Base-by-base conservation (phyloP, 2,329 filamentous ascomycete species). In the Madurella mycetomatis region DNA sequence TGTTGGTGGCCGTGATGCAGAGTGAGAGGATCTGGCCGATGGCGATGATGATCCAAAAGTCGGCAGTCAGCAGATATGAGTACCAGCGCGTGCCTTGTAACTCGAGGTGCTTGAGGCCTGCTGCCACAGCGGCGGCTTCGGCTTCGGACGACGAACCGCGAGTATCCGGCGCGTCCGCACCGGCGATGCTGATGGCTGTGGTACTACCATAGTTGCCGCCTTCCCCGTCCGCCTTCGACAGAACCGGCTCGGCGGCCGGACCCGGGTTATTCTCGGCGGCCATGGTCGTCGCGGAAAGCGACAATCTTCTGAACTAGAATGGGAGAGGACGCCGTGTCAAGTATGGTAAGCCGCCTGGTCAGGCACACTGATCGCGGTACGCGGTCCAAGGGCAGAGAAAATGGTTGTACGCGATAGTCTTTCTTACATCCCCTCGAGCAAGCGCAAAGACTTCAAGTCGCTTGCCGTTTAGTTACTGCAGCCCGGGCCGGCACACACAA, bases 1-100 rank as follows among this genome's bases (percentile, higher is more conserved):
- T 97, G 77, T 95, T 96, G 48, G 92, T 96, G 31, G 83, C 85
- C 1, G 92, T 96, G 72, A 95, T 94, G 75, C 90, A 92, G 55
- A 99, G 83, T 4, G 92, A 85, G 43, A 96, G 84, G 49, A 91
- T 71, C 78, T 96, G 92, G 55, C 91, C 91, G 56, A 97, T 74
- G 47, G 83, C 56, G 64, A 97, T 76, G 42, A 95, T 84, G 62
- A 90, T 75, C 83, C 90, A 97, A 69, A 99, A 97, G 68, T 96
- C 89, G 66, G 79, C 79, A 11, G 92, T 96, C 63, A 79, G 80
- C 59, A 97, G 77, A 73, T 94, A 97, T 42, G 86, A 79, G 72
- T 81, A 86, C 83, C 83, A 86, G 60, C 72, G 74, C 43, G 76
- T 74, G 31, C 76, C 76, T 62, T 71, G 73, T 51, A 73, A 71